These are phyloP conservation scores for Scheffersomyces insectosa DNA, from an alignment of 1,139 yeast genomes.

Conservation along the genomic window DNA sequence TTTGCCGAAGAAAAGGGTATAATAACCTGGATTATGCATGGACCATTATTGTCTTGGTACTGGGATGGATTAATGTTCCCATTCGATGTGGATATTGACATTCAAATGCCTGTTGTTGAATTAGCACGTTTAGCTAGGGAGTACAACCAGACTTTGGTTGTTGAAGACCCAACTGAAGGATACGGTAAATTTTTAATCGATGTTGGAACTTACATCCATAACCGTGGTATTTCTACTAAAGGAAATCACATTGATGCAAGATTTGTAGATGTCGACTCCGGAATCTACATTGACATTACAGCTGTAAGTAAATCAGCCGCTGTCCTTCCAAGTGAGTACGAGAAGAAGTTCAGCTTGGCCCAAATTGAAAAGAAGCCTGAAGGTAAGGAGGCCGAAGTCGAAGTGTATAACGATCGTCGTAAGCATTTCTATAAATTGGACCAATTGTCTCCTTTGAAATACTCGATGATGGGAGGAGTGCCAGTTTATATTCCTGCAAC, in stretches of 20 bases:
- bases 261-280: slow-evolving; percentile 28
- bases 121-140: slow-evolving; percentile 14
- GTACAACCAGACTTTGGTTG: slow-evolving; percentile 21
- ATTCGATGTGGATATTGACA: slow-evolving; percentile 20
- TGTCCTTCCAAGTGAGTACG: slow-evolving; percentile 9
- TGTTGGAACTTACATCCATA: slow-evolving; percentile 25
- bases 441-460: slow-evolving; percentile 23
- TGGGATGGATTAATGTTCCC: slow-evolving; percentile 26
- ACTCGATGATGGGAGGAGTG: slow-evolving; percentile 19
- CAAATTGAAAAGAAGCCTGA: slow-evolving; percentile 13
- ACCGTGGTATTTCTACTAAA: slow-evolving; percentile 20
- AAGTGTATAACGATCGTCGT: slow-evolving; percentile 23
- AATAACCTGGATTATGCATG: slow-evolving; percentile 25
- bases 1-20: slow-evolving; percentile 38
- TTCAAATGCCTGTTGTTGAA: slow-evolving; percentile 23
- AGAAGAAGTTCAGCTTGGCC: slow-evolving; percentile 6
- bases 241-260: slow-evolving; percentile 29
- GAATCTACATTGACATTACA: slow-evolving; percentile 29
- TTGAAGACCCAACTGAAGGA: slow-evolving; percentile 26
- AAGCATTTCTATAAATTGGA: slow-evolving; percentile 22
- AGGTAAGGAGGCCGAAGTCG: slow-evolving; percentile 12
- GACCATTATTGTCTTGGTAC: slow-evolving; percentile 23
- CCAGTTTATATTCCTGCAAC: slow-evolving; percentile 19
- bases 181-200: slow-evolving; percentile 27
- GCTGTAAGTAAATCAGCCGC: slow-evolving; percentile 20